Percentiles rank a stretch among this genome's conserved stretches.
phyloP scores from a whole-genome alignment of 768 basidiomycete species.

The Lactifluus subvellereus region DNA sequence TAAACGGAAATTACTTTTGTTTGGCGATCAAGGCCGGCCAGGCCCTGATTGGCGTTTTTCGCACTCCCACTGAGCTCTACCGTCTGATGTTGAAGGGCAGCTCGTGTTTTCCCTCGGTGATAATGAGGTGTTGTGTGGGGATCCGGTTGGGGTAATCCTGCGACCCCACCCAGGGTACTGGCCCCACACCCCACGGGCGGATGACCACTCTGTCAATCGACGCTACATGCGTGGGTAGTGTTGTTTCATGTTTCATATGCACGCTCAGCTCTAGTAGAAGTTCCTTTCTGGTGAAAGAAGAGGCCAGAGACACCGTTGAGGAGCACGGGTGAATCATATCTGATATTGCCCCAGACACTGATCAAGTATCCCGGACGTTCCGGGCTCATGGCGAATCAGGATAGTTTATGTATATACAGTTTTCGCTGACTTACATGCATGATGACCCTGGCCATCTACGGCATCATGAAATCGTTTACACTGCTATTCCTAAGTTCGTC shows the following conservation, averaged over 20 bases:
- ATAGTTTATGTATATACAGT: neutral
- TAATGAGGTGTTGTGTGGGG: neutral
- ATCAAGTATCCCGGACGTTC: neutral
- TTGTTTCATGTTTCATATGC: conserved; percentile 8
- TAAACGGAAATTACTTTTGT: conserved; percentile 42
- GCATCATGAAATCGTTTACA: neutral
- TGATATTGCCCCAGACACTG: neutral
- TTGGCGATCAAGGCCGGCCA: neutral
- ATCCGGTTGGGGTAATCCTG: conserved; percentile 3
- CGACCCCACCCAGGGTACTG: neutral
- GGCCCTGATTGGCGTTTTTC: neutral
- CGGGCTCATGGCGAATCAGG: neutral
- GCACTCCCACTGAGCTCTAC: neutral
- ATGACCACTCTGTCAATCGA: conserved; percentile 5
- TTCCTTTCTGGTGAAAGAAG: neutral
- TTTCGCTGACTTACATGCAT: conserved; percentile 11
- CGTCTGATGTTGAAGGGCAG: conserved; percentile 1
- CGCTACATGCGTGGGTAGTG: neutral
- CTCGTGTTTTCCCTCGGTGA: conserved; percentile 8
- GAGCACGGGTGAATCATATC: neutral
- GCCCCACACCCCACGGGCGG: conserved; percentile 6
- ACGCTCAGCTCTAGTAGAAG: neutral
- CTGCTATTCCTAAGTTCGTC: neutral
- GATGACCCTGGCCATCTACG: neutral
- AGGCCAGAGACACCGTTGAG: neutral